A percentile compares a stretch with the other conserved stretches of the same genome.
Conservation (phyloP, 495 filamentous ascomycete genomes). For the Lasiosphaeriaceae sp. region DNA sequence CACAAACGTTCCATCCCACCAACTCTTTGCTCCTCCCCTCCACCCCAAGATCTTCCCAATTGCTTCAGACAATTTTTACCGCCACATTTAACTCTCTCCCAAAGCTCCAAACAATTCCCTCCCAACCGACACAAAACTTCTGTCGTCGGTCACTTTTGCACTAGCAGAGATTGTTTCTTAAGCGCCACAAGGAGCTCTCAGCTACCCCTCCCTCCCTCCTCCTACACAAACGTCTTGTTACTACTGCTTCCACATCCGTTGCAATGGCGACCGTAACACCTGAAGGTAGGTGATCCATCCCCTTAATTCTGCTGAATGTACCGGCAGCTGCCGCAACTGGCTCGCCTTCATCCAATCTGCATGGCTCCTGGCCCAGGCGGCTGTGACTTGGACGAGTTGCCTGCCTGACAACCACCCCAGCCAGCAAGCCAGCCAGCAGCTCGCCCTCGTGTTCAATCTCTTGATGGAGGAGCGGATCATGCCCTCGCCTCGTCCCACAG, state of each 20-base stretch:
- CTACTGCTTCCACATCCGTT: conserved; percentile 9
- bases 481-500: background rate
- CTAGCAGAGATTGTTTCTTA: background rate
- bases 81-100: conserved; percentile 5
- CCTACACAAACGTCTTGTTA: background rate
- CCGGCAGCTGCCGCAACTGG: background rate
- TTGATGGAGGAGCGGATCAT: background rate
- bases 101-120: conserved; percentile 1
- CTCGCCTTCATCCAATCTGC: background rate
- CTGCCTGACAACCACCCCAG: too few species aligned
- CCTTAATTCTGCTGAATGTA: background rate
- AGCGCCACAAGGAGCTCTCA: conserved; percentile 23
- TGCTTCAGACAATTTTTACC: conserved; percentile 23
- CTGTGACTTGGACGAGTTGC: too few species aligned
- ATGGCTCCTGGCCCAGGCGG: too few species aligned
- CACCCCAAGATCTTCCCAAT: background rate
- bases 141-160: background rate
- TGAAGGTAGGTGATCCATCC: conserved; percentile 21
- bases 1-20: too few species aligned
- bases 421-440: too few species aligned
- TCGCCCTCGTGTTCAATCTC: background rate
- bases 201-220: conserved; percentile 28
- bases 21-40: background rate
- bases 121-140: background rate
- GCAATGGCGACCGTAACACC: conserved; percentile 30